A percentile compares a stretch with the other conserved stretches of the same genome.
phyloP scores from a whole-genome alignment of 306 rosid genomes.

The Sicyos edulis region DNA sequence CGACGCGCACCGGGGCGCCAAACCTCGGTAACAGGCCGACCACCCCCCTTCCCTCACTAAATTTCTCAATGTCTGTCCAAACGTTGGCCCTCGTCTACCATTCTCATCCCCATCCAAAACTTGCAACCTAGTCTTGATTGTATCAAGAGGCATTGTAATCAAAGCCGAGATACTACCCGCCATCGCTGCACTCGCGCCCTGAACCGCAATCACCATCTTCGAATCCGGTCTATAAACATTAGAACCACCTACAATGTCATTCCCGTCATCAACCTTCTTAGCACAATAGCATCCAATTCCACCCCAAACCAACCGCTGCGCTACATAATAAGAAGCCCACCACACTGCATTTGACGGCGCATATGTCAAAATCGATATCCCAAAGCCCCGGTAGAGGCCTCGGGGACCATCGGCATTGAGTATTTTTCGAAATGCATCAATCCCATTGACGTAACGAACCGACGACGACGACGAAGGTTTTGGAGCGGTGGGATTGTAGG shows the following conservation, averaged over 20 bases:
- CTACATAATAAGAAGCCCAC: constrained; percentile 87
- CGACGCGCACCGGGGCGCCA: constrained; percentile 85
- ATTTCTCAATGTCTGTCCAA: constrained; percentile 63
- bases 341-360: constrained; percentile 87
- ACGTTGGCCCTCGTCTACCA: constrained; percentile 63
- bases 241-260: constrained; percentile 25
- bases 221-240: constrained; percentile 45
- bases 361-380: constrained; percentile 74
- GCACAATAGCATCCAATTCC: constrained; percentile 51
- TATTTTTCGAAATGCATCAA: constrained; percentile 75
- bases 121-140: constrained; percentile 79
- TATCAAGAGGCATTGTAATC: constrained; percentile 83
- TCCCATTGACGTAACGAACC: constrained; percentile 45
- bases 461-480: constrained; percentile 22
- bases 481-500: constrained; percentile 30
- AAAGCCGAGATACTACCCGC: constrained; percentile 80
- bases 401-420: constrained; percentile 53
- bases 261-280: constrained; percentile 39
- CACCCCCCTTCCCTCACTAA: constrained; percentile 84
- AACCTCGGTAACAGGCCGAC: constrained; percentile 81
- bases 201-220: constrained; percentile 68
- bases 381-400: constrained; percentile 80
- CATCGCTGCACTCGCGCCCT: constrained; percentile 89
- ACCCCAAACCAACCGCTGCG: constrained; percentile 69
- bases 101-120: constrained; percentile 79